phyloP scores from a whole-genome alignment of 108 stramenopile species.

The Aurantiochytrium sp. region DNA sequence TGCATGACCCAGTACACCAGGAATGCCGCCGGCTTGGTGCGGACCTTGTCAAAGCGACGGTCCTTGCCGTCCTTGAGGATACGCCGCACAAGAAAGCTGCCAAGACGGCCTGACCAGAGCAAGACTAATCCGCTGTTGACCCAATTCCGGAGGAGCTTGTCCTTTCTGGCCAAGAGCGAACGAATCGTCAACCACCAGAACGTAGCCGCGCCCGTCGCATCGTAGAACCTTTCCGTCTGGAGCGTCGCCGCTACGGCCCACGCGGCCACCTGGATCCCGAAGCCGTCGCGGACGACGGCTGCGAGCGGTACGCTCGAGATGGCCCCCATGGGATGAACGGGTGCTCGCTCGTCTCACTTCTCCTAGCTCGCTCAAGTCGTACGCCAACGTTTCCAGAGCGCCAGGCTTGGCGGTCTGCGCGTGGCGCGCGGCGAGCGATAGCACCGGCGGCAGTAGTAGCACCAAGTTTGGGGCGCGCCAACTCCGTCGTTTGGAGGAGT shows the following conservation, averaged over 20 bases:
- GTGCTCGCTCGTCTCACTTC: no score
- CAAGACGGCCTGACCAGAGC: background rate
- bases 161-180: background rate
- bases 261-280: background rate
- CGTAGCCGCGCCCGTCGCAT: background rate
- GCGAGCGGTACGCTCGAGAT: background rate
- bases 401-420: no score
- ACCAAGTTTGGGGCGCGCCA: no score
- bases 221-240: background rate
- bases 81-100: background rate
- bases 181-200: background rate
- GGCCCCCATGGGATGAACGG: background rate
- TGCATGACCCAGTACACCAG: conserved; percentile 6
- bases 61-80: background rate
- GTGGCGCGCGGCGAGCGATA: no score
- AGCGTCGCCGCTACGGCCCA: background rate
- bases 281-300: background rate
- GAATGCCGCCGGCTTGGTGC: background rate
- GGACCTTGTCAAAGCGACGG: background rate
- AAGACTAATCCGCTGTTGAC: background rate
- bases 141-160: background rate
- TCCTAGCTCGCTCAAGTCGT: no score
- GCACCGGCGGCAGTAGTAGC: no score
- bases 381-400: no score
- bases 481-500: no score